Evolutionary conservation across 768 basidiomycete genomes (phyloP).

Genomic region (Pleurotus eryngii): DNA sequence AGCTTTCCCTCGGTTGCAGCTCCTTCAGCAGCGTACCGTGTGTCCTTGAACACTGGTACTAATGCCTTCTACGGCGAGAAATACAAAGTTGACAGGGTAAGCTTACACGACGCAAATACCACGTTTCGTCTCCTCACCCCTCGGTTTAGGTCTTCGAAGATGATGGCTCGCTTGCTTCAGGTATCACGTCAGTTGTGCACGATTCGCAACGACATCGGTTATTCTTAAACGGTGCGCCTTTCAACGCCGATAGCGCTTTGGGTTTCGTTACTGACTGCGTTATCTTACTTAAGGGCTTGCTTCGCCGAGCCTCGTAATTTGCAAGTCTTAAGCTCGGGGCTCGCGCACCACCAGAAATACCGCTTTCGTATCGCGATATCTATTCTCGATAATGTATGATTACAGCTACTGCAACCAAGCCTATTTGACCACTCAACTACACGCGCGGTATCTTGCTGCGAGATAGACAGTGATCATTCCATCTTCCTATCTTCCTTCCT

Average conservation of each 20-base stretch:
- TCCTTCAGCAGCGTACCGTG: constrained; percentile 48
- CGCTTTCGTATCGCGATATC: too few species aligned
- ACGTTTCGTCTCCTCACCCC: constrained; percentile 5
- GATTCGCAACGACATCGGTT: constrained; percentile 47
- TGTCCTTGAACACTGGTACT: constrained; percentile 50
- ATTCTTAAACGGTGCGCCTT: constrained; percentile 54
- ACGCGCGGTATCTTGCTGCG: too few species aligned
- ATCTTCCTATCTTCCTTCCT: too few species aligned
- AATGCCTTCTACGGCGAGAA: constrained; percentile 58
- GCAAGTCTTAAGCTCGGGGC: neutral
- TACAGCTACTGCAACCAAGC: too few species aligned
- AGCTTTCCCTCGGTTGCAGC: constrained; percentile 35
- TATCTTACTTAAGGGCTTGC: neutral
- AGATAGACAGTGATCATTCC: too few species aligned
- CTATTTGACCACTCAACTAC: too few species aligned
- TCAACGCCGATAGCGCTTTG: neutral
- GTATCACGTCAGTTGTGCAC: constrained; percentile 53
- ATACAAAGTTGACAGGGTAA: constrained; percentile 55
- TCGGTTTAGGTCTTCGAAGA: constrained; percentile 60
- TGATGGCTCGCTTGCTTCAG: constrained; percentile 53
- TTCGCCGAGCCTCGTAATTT: neutral
- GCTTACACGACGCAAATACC: neutral
- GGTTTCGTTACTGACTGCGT: neutral
- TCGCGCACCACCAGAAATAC: too few species aligned
- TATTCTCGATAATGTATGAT: too few species aligned